Evolutionary conservation across 78 protist species (phyloP), one percentile per base, ranked within the genome.

Genomic region (Chrysochromulina parva): DNA sequence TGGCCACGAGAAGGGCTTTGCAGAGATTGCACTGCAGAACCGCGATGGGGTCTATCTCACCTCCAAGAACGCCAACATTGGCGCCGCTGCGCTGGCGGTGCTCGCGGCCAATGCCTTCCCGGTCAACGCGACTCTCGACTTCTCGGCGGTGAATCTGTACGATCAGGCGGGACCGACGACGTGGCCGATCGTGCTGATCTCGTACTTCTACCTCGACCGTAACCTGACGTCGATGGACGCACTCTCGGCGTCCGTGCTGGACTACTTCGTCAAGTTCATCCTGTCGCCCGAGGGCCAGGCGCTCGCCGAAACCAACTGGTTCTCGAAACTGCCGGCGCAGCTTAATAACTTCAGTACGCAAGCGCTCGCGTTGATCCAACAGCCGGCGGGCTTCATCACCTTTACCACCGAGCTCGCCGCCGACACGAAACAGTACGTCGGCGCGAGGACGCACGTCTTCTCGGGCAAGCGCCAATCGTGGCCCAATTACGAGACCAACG

Each of bases 151-250:
- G 17, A 7, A 55, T 47, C 55, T 85, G 59, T 62, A 38, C 38
- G 58, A 85, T 7, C 54, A 9, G 50, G 19, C 62, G 69, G 88
- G 69, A 10, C 3, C 73, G 38, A n/a, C 50, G 13, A 48, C 89
- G 22, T 85, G 89, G 89, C 89, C 89, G 10, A 85, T 85, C 55
- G 47, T 57, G 24, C 28, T 62, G 89, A 0, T 85, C 54, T 28
- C 73, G 20, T 82, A 82, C 88, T 24, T 82, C 69, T 58, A 57
- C n/a, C 53, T 82, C 28, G 6, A 58, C 69, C 13, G 47, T 47
- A n/a, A 85, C 89, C n/a, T 11, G 89, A 65, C 78, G 16, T 2
- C 38, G 19, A 2, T 2, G 7, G 76, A n/a, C 58, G 22, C 66
- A 38, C 52, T 4, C 24, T 48, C 89, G 26, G 89, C 67, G 48